Conservation (phyloP, 345 rosid species). For the Abelmoschus esculentus region DNA sequence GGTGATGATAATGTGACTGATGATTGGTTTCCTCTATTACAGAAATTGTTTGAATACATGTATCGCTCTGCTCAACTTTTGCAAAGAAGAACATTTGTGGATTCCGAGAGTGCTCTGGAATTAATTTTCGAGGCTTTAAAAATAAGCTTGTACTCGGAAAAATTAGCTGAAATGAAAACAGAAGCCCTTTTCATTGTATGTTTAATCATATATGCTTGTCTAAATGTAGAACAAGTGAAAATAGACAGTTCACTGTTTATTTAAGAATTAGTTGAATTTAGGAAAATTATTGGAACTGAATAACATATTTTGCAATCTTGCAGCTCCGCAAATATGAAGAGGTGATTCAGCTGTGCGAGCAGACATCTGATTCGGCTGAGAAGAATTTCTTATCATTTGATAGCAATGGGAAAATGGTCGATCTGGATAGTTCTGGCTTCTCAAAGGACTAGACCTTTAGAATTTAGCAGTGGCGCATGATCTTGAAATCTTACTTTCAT, state of each 20-base stretch:
- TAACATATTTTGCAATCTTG: constrained; percentile 24
- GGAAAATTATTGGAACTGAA: neutral
- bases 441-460: constrained; percentile 36
- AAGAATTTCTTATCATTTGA: constrained; percentile 39
- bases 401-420: constrained; percentile 19
- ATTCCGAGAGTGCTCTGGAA: constrained; percentile 55
- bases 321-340: constrained; percentile 87
- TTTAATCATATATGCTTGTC: neutral
- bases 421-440: constrained; percentile 34
- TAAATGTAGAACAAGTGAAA: neutral
- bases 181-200: constrained; percentile 70
- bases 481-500: constrained; percentile 62
- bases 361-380: constrained; percentile 64
- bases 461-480: constrained; percentile 59
- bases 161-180: constrained; percentile 77
- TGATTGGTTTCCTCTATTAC: constrained; percentile 28
- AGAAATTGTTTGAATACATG: constrained; percentile 73
- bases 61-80: constrained; percentile 42
- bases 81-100: constrained; percentile 36
- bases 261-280: neutral
- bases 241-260: neutral
- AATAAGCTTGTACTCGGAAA: constrained; percentile 66
- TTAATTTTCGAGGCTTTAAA: constrained; percentile 54
- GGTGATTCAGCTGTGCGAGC: constrained; percentile 72
- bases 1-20: constrained; percentile 7